These are phyloP conservation scores for Dioszegia aurantiaca DNA, from an alignment of 768 basidiomycete genomes.

Conservation along the genomic window DNA sequence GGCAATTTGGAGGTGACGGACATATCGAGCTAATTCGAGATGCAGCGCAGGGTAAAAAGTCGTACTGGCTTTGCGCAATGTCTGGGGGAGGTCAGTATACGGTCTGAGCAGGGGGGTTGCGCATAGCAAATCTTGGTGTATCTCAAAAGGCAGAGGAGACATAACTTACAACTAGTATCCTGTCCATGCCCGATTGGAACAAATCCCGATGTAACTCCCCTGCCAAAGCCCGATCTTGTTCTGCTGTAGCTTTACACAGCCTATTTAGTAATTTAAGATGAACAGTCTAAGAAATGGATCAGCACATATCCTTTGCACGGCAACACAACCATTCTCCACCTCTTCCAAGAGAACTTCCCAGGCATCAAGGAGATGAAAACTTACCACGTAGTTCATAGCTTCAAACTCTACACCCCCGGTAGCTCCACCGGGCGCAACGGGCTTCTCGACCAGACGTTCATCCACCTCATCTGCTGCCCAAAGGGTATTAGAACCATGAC, in stretches of 20 bases:
- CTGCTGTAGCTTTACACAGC: conserved; percentile 65
- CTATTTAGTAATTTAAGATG: conserved; percentile 85
- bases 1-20: conserved; percentile 64
- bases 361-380: conserved; percentile 52
- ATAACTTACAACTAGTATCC: conserved; percentile 74
- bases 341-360: too few species aligned
- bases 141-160: too few species aligned
- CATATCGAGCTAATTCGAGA: conserved; percentile 86
- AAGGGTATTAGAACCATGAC: conserved; percentile 87
- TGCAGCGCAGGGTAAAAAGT: conserved; percentile 93
- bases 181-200: conserved; percentile 86
- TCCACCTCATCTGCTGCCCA: conserved; percentile 84
- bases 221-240: conserved; percentile 62
- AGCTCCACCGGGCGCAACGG: conserved; percentile 86
- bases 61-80: conserved; percentile 88
- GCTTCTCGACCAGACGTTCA: conserved; percentile 74
- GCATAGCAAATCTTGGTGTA: conserved; percentile 6
- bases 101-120: background rate
- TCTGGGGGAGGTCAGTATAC: conserved; percentile 57
- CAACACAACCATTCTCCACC: too few species aligned
- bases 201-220: conserved; percentile 79
- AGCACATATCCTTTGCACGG: too few species aligned
- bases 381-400: conserved; percentile 89
- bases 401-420: conserved; percentile 98
- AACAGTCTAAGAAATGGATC: too few species aligned